Base-by-base conservation (phyloP, 176 grass and related monocot genomes). In the Cymbopogon citratus region DNA sequence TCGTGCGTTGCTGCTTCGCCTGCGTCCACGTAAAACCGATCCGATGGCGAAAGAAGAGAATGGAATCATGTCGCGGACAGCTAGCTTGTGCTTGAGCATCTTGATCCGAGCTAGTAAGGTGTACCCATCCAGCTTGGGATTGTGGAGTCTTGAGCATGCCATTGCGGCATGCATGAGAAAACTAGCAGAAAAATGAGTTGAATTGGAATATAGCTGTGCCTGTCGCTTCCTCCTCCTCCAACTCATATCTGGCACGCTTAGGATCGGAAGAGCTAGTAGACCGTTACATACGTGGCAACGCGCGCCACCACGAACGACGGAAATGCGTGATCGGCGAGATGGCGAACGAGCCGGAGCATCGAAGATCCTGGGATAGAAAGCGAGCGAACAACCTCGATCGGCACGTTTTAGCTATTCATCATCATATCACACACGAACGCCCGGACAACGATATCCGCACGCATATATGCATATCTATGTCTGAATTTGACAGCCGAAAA, bases 401-500 rank as follows among this genome's bases (percentile, higher is more conserved):
- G 26, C 54, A n/a, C 39, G 24, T 36, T 63, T 69, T 34, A 33
- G 28, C 2, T 33, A 33, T 33, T 60, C 35, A 60, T 34, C 36
- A 23, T 77, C 49, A 68, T n/a, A 41, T 23, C 33, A n/a, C n/a
- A 6, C 63, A 24, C 1, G 16, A 12, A 23, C 40, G n/a, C 39
- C 39, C 79, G 9, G 76, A 56, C 31, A 73, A 65, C 43, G 43
- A 73, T 80, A 64, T 31, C 76, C 67, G 23, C 45, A 13, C 66
- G 15, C 23, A 79, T 40, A 62, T 9, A 48, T 36, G 0, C 2
- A 14, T 21, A n/a, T 36, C n/a, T 40, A 23, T 52, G 7, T 51
- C 54, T 51, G 75, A 66, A 73, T 34, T 51, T 54, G 68, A 79
- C 67, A 64, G 28, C 14, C 49, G 25, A 49, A 66, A 78, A 46